Evolutionary conservation across 495 filamentous ascomycete genomes (phyloP), one percentile per base, ranked within the genome.

Genomic region (Penicillium lagena): DNA sequence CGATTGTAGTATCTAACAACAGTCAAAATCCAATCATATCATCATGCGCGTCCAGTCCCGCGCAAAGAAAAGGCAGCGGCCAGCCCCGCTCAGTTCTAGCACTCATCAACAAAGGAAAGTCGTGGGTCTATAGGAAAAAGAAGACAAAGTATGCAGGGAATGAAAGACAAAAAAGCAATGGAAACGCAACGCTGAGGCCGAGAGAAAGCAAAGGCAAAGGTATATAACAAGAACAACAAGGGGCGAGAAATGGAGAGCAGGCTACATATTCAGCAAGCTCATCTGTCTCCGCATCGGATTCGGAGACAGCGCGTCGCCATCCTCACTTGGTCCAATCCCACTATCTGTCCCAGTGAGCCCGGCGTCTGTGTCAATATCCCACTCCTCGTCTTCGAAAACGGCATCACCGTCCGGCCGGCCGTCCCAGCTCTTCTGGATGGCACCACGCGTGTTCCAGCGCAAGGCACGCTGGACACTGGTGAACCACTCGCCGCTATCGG

Each of bases 361-460:
- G 39, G 64, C 60, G 59, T 90, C 87, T n/a, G 87, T 84, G 61
- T 93, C 89, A 44, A 94, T 95, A 54, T 95, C 89, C 49, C 81
- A 68, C 29, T 66, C 68, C 12, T 69, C 75, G 15, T 76, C 77
- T 39, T 70, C 72, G 17, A 36, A 41, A 14, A 70, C 72, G 17
- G 52, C 50, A 15, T 54, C 55, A 4, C 45, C 60, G 13, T 58
- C 53, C 7, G 55, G 60, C 7, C 72, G 4, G 22, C 22, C 75
- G 27, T 80, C 78, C 70, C 87, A 95, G 35, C 75, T 81, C 60
- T 94, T 94, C 66, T 96, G 90, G 46, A 82, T 78, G 10, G 89
- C 89, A 15, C 86, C 87, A 40, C 93, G 77, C 9, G 79, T 87
- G 60, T 96, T 96, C 93, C 93, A 98, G 39, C 90, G 78, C 45